Evolutionary conservation across 805 yeast genomes (phyloP), one percentile per base, ranked within the genome.

Genomic region (Suhomyces prunicola): DNA sequence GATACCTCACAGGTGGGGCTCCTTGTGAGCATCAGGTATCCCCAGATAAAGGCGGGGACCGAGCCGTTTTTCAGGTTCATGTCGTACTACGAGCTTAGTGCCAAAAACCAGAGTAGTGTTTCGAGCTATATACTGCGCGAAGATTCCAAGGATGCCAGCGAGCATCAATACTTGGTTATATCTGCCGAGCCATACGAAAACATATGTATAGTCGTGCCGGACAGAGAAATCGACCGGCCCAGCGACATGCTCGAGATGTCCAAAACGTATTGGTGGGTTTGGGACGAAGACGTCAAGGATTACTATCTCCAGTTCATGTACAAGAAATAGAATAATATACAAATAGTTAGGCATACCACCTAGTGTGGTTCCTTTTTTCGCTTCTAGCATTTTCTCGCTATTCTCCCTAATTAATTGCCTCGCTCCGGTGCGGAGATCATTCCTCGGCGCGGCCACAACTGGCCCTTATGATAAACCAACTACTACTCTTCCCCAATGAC

Each of bases 101-200:
- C 59, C 6, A 70, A 70, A 53, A 82, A 82, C 49, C 72, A 78
- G 31, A 73, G 76, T 24, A 54, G 56, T 5, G 57, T 56, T 2
- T 71, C 74, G 22, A 57, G 67, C 4, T 69, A 59, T 45, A 53
- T 66, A 12, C 60, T 62, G 23, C 49, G 57, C 23, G 62, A 58
- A 8, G 53, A 57, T 22, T 58, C 57, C 17, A 50, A 48, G 12
- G 66, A 60, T 10, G 62, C 70, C 48, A 69, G 73, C 40, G 71
- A 74, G 8, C 83, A 65, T 68, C 96, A 88, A 68, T 92, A 85
- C 65, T 61, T 94, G 57, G 84, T 92, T 9, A 70, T 92, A 0
- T 85, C 91, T n/a, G 94, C 87, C 2, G 97, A 90, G 65, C 97
- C 97, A 1, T 94, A 90, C 67, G 93, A 90, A 55, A 90, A 86